These are phyloP conservation scores for Turnera subulata DNA, from an alignment of 345 rosid species.

Conservation along the genomic window DNA sequence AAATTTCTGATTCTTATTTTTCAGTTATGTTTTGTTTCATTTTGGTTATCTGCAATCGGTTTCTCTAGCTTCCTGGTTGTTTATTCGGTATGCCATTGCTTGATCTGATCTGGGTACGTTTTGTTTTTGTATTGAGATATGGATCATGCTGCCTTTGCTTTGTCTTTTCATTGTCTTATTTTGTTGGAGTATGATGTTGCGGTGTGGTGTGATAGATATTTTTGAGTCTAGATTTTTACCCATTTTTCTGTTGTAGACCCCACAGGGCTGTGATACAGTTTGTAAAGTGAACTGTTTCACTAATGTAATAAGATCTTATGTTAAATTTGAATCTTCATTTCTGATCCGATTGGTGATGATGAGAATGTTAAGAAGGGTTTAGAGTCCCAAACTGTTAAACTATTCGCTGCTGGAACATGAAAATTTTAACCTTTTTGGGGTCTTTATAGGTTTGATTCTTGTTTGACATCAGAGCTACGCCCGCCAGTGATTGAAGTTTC, in stretches of 20 bases:
- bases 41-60: slow-evolving; percentile 6
- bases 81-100: slow-evolving; percentile 5
- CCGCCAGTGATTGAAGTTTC: not conserved
- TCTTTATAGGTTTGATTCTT: not conserved
- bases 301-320: slow-evolving; percentile 26
- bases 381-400: not conserved
- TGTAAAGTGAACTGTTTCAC: not conserved
- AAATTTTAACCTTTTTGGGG: not conserved
- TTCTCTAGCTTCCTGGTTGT: not conserved
- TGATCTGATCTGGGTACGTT: slow-evolving; percentile 46
- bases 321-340: slow-evolving; percentile 25
- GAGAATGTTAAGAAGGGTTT: too few relatives aligned
- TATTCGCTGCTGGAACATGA: not conserved
- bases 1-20: too few relatives aligned
- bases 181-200: not conserved
- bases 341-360: slow-evolving; percentile 29
- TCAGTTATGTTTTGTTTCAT: too few relatives aligned
- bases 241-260: slow-evolving; percentile 17
- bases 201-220: slow-evolving; percentile 1
- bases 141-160: slow-evolving; percentile 10
- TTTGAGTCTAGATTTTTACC: slow-evolving; percentile 12
- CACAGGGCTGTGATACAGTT: slow-evolving; percentile 21
- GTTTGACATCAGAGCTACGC: not conserved
- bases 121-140: slow-evolving; percentile 5
- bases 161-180: slow-evolving; percentile 3